phyloP scores from a whole-genome alignment of 139 green algal genomes.

The Nannochloris sp. region DNA sequence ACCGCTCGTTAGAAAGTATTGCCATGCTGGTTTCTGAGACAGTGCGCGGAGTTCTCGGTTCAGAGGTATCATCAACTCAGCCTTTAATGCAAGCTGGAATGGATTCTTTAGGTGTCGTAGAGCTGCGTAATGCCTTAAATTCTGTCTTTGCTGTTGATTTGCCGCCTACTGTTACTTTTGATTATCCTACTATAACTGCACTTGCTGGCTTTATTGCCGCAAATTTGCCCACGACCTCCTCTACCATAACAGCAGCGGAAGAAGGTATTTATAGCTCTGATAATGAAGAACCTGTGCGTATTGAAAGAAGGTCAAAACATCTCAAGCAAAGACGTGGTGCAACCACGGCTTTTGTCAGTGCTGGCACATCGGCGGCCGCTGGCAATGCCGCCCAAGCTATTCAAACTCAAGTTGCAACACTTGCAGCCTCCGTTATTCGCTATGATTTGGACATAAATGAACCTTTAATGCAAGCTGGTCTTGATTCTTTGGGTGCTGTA shows the following conservation, averaged over 20 bases:
- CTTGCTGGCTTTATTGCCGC: constrained; percentile 15
- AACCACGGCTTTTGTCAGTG: no score
- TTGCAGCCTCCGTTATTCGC: constrained; percentile 10
- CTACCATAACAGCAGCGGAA: background rate
- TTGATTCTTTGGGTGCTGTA: constrained; percentile 30
- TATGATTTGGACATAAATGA: constrained; percentile 23
- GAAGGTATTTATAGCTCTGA: background rate
- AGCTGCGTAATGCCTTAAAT: constrained; percentile 67
- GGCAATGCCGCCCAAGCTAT: background rate
- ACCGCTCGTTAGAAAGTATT: background rate
- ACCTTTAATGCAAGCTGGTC: constrained; percentile 20
- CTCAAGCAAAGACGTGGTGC: no score
- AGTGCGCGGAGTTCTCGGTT: background rate
- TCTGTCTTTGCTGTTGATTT: constrained; percentile 11
- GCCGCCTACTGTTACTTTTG: constrained; percentile 55
- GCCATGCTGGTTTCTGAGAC: background rate
- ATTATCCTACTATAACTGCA: constrained; percentile 59
- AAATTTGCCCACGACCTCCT: background rate
- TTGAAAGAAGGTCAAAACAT: no score
- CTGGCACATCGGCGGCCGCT: background rate
- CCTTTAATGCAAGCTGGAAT: constrained; percentile 37
- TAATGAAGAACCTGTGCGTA: no score
- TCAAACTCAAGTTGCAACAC: constrained; percentile 8
- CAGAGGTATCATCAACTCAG: background rate
- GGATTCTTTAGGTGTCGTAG: constrained; percentile 65